Conservation (phyloP, 352 stramenopile genomes). For the Phytophthora citrophthora region DNA sequence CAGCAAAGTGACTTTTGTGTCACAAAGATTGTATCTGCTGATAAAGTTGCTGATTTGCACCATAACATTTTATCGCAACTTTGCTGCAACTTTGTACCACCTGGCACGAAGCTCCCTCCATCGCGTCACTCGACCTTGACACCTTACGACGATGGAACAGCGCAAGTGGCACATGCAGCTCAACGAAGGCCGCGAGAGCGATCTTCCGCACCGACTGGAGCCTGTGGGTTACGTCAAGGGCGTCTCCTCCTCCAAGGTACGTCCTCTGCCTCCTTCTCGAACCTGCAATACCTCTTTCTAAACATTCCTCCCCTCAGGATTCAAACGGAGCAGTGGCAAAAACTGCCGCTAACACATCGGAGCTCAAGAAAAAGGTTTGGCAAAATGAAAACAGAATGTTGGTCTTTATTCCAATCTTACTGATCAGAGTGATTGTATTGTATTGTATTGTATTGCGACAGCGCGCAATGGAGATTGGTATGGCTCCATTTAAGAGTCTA, state of each 20-base stretch:
- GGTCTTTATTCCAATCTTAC: background rate
- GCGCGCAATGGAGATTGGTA: conserved; percentile 92
- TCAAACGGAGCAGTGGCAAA: conserved; percentile 64
- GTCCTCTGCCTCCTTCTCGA: background rate
- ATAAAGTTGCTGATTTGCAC: background rate
- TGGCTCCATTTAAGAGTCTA: conserved; percentile 91
- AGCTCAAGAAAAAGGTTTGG: conserved; percentile 89
- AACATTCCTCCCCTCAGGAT: conserved; percentile 37
- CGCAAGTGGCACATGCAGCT: conserved; percentile 84
- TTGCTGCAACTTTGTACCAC: background rate
- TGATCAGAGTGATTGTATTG: background rate
- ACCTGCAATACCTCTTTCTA: background rate
- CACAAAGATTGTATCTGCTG: background rate
- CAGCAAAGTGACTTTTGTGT: too few species aligned
- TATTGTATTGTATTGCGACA: conserved; percentile 26
- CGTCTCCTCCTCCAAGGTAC: conserved; percentile 66
- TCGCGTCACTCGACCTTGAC: conserved; percentile 11
- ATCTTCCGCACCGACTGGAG: conserved; percentile 66
- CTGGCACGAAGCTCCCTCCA: conserved; percentile 6
- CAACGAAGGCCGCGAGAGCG: conserved; percentile 76
- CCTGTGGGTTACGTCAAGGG: conserved; percentile 72
- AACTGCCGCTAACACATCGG: conserved; percentile 68
- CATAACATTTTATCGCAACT: background rate
- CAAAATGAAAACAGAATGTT: conserved; percentile 1
- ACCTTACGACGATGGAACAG: conserved; percentile 42